These are phyloP conservation scores for Solanum virginianum DNA, from an alignment of 257 asterid genomes.

Conservation along the genomic window DNA sequence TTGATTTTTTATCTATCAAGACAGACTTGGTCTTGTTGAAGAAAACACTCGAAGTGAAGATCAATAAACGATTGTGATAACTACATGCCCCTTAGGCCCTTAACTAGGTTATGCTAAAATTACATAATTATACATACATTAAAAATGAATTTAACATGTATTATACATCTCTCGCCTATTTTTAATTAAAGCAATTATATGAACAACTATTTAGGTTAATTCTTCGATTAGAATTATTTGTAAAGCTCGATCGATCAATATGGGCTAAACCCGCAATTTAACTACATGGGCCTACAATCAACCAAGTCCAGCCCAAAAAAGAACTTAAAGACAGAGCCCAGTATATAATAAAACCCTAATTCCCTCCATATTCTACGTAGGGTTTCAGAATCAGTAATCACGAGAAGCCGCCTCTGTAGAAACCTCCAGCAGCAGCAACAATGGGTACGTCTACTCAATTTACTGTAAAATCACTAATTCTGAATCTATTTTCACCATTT, in stretches of 20 bases:
- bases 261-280: not conserved
- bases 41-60: accelerated
- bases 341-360: not conserved
- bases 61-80: accelerated
- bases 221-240: not conserved
- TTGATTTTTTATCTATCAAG: not conserved
- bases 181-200: not conserved
- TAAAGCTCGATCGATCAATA: not conserved
- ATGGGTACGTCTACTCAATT: not conserved
- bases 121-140: not conserved
- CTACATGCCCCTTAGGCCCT: not conserved
- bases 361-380: not conserved
- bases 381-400: not conserved
- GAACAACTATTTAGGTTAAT: not conserved
- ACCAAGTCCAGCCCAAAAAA: not conserved
- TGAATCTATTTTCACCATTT: not conserved
- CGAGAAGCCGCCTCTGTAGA: not conserved
- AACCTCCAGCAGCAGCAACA: not conserved
- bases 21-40: not conserved
- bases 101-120: not conserved
- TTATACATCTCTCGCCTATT: not conserved
- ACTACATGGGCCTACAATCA: not conserved
- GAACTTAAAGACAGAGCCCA: not conserved
- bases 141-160: no score
- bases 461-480: not conserved